These are phyloP conservation scores for Candida ficus DNA, from an alignment of 805 yeast genomes.

Conservation along the genomic window DNA sequence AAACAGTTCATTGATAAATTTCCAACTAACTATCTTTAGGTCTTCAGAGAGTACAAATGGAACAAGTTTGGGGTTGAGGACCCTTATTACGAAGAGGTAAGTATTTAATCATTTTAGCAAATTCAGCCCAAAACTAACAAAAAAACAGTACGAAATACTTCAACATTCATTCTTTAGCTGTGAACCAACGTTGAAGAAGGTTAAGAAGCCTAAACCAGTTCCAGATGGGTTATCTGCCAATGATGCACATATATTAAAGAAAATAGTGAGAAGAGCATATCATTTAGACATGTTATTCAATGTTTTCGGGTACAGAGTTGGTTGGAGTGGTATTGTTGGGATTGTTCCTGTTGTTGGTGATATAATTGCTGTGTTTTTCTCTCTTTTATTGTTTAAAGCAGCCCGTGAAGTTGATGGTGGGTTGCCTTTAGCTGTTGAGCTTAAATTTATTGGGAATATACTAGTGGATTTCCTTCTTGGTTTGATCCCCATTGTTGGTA, in stretches of 20 bases:
- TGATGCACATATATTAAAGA: constrained; percentile 45
- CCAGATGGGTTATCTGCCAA: constrained; percentile 54
- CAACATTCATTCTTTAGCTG: constrained; percentile 19
- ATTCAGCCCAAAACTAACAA: not conserved
- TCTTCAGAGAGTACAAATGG: constrained; percentile 28
- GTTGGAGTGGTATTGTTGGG: constrained; percentile 67
- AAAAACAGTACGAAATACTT: constrained; percentile 17
- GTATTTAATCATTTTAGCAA: constrained; percentile 5
- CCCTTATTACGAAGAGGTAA: constrained; percentile 36
- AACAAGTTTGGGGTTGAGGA: constrained; percentile 38
- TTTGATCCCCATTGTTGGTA: constrained; percentile 75
- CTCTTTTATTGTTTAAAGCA: constrained; percentile 36
- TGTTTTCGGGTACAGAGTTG: constrained; percentile 54
- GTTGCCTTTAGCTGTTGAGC: constrained; percentile 48
- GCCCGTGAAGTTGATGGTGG: constrained; percentile 59
- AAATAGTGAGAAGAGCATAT: constrained; percentile 57
- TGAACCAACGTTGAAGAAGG: constrained; percentile 14
- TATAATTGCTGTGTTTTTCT: constrained; percentile 45
- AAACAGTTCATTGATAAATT: not conserved
- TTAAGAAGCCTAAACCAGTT: constrained; percentile 29
- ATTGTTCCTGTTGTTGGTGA: constrained; percentile 67
- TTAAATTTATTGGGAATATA: constrained; percentile 55
- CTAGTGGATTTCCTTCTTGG: constrained; percentile 66
- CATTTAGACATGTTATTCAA: constrained; percentile 63
- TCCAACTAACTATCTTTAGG: constrained; percentile 10